These are phyloP conservation scores for Didymella segeticola DNA, from an alignment of 2,329 filamentous ascomycete genomes.

Conservation along the genomic window DNA sequence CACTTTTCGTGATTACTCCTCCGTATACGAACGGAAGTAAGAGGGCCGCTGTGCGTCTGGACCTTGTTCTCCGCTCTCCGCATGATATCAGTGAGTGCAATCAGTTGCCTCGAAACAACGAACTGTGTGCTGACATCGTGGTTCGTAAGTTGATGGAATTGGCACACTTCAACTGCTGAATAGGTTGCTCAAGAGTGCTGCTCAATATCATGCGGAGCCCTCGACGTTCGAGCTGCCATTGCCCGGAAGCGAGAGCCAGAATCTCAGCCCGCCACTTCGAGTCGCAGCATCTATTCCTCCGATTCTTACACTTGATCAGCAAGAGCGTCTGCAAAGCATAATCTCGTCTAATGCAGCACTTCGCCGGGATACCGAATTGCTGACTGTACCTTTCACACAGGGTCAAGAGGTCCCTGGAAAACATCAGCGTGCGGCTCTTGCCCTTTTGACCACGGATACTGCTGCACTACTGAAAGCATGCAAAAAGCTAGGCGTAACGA, in stretches of 20 bases:
- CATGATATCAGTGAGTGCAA: background rate
- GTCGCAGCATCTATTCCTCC: slow-evolving; percentile 15
- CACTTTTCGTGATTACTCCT: slow-evolving; percentile 38
- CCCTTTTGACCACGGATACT: slow-evolving; percentile 8
- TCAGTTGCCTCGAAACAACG: too few species aligned
- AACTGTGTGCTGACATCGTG: background rate
- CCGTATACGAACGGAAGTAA: background rate
- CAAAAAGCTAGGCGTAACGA: slow-evolving; percentile 7
- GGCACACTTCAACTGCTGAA: background rate
- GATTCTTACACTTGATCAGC: background rate
- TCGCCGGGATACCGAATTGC: background rate
- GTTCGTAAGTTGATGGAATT: background rate
- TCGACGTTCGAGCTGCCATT: background rate
- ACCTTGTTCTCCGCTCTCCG: background rate
- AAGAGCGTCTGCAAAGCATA: slow-evolving; percentile 3
- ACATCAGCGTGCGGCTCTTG: slow-evolving; percentile 17
- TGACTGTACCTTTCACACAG: background rate
- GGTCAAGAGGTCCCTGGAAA: slow-evolving; percentile 6
- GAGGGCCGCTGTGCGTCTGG: background rate
- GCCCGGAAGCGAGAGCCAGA: slow-evolving; percentile 40
- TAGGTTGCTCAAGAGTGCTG: background rate
- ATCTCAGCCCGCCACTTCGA: slow-evolving; percentile 21
- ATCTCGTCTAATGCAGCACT: slow-evolving; percentile 6
- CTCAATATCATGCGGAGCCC: background rate
- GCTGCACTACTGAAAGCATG: slow-evolving; percentile 13